These are phyloP conservation scores for Cercophora scortea DNA, from an alignment of 495 filamentous ascomycete species.

Conservation along the genomic window DNA sequence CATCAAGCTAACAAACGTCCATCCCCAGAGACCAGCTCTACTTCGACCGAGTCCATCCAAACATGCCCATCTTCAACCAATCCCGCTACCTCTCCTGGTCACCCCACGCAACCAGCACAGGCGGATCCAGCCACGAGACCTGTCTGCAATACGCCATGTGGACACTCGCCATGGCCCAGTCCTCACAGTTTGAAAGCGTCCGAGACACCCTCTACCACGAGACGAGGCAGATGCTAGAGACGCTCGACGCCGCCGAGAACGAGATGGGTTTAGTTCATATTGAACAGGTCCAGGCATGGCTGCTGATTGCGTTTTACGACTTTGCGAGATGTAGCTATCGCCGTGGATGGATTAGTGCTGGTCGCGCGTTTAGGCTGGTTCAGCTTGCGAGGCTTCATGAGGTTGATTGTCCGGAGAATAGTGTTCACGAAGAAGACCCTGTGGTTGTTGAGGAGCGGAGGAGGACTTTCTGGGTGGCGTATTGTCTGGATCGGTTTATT, in stretches of 20 bases:
- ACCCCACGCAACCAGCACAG: not conserved
- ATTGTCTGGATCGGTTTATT: conserved; percentile 45
- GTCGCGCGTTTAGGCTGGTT: conserved; percentile 45
- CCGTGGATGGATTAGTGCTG: conserved; percentile 47
- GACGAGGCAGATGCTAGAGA: conserved; percentile 40
- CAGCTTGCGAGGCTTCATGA: conserved; percentile 44
- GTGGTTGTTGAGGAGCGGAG: conserved; percentile 40
- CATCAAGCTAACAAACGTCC: not conserved
- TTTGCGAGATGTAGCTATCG: conserved; percentile 38
- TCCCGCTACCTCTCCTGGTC: conserved; percentile 19
- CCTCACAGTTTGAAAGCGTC: conserved; percentile 42
- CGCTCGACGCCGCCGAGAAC: conserved; percentile 20
- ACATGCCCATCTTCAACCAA: conserved; percentile 46
- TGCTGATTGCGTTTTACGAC: conserved; percentile 46
- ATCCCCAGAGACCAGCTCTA: conserved; percentile 44
- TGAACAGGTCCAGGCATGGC: conserved; percentile 48
- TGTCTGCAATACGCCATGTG: conserved; percentile 52
- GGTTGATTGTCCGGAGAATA: conserved; percentile 30
- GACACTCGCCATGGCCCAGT: conserved; percentile 44
- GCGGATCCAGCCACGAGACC: conserved; percentile 3
- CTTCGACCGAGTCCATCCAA: conserved; percentile 50
- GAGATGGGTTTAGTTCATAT: conserved; percentile 17
- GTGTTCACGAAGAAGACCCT: conserved; percentile 13
- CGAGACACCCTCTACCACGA: conserved; percentile 40
- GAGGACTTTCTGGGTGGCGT: conserved; percentile 50